These are phyloP conservation scores for Suhomyces bribrorum DNA, from an alignment of 1,139 yeast species.

Conservation along the genomic window DNA sequence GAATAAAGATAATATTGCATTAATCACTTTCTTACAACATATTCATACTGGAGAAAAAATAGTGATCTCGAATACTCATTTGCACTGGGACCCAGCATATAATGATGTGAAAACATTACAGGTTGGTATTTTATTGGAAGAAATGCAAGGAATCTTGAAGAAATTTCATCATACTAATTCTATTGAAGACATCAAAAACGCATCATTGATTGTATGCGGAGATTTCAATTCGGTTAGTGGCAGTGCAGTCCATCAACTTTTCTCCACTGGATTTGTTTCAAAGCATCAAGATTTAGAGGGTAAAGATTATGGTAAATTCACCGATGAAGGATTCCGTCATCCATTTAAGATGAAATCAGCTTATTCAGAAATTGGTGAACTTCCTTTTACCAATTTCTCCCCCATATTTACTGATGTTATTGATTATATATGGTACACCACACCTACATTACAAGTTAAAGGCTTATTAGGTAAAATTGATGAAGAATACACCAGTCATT, in stretches of 20 bases:
- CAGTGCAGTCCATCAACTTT: slow-evolving; percentile 89
- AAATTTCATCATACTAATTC: slow-evolving; percentile 50
- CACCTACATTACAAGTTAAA: slow-evolving; percentile 73
- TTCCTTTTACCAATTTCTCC: slow-evolving; percentile 91
- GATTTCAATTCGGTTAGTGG: slow-evolving; percentile 89
- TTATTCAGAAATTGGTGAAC: slow-evolving; percentile 79
- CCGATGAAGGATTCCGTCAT: slow-evolving; percentile 86
- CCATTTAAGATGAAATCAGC: slow-evolving; percentile 81
- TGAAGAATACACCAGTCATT: slow-evolving; percentile 67
- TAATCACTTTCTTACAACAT: slow-evolving; percentile 78
- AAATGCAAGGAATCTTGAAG: slow-evolving; percentile 64
- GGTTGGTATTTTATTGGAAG: slow-evolving; percentile 88
- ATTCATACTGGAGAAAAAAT: slow-evolving; percentile 68
- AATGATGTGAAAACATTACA: slow-evolving; percentile 96
- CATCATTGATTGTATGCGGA: slow-evolving; percentile 85
- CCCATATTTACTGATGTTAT: slow-evolving; percentile 92
- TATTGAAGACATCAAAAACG: slow-evolving; percentile 57
- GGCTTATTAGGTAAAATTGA: slow-evolving; percentile 88
- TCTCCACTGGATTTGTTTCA: slow-evolving; percentile 74
- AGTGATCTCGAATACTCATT: slow-evolving; percentile 84
- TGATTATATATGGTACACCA: slow-evolving; percentile 94
- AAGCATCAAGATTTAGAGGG: slow-evolving; percentile 82
- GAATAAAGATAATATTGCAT: slow-evolving; percentile 92
- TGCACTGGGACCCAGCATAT: slow-evolving; percentile 97
- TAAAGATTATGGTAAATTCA: slow-evolving; percentile 86